Evolutionary conservation across 352 stramenopile genomes (phyloP).

Genomic region (Phytophthora ramorum): DNA sequence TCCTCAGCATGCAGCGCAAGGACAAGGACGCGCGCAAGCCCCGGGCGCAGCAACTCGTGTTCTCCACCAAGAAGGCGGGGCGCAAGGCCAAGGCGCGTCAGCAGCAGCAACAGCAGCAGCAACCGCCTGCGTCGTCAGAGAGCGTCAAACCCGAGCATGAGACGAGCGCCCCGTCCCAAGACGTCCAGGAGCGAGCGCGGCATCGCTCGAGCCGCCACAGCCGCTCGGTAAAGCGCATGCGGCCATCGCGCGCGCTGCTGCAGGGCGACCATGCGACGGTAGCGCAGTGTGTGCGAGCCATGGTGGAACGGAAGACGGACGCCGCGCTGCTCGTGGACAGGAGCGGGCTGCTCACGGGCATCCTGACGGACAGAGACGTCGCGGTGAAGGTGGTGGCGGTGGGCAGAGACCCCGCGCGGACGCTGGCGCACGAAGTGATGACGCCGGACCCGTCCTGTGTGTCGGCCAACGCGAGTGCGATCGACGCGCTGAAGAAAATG

Average conservation of each 20-base stretch:
- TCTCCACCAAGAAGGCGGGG: constrained; percentile 70
- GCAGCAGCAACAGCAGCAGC: constrained; percentile 40
- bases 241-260: constrained; percentile 70
- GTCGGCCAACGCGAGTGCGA: constrained; percentile 90
- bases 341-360: constrained; percentile 92
- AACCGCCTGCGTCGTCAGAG: constrained; percentile 7
- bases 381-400: constrained; percentile 93
- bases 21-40: constrained; percentile 36
- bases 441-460: constrained; percentile 96
- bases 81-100: constrained; percentile 38
- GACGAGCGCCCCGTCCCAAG: constrained; percentile 7
- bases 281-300: constrained; percentile 78
- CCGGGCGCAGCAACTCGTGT: constrained; percentile 57
- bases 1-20: constrained; percentile 7
- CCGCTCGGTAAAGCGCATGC: constrained; percentile 61
- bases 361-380: constrained; percentile 97
- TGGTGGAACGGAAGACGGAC: constrained; percentile 92
- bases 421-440: constrained; percentile 92
- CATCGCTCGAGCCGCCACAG: constrained; percentile 36
- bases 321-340: constrained; percentile 93
- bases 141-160: constrained; percentile 16
- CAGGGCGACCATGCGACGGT: constrained; percentile 78
- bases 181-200: constrained; percentile 13
- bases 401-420: constrained; percentile 78
- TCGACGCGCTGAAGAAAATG: constrained; percentile 98